Evolutionary conservation across 306 rosid species (phyloP), one percentile per base, ranked within the genome.

Genomic region (Quercus engelmannii): DNA sequence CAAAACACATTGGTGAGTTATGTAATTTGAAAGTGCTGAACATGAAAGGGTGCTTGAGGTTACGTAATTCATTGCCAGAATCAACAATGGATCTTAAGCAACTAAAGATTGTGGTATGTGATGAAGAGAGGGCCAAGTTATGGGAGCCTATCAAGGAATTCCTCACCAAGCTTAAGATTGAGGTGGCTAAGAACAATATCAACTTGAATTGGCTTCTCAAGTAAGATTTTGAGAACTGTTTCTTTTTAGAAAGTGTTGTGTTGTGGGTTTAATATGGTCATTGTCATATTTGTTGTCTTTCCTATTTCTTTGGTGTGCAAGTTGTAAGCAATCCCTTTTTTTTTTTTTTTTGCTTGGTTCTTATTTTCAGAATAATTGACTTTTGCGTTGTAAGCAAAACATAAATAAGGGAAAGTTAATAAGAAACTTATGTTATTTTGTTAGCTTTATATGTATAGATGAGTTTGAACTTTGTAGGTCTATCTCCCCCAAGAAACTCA

Each of bases 81-180:
- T 84, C 94, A 6, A 31, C 87, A 28, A 35, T 58, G 62, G 76
- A 85, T 8, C 86, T 93, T 55, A 41, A 19, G 25, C 57, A 58
- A 21, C 75, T 91, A 61, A 57, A 65, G 78, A 72, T 69, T 43
- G 89, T 93, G 77, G 43, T 86, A 2, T 91, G 94, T 79, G 94
- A 93, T 58, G 85, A 84, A 76, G 92, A 88, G 70, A 72, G n/a
- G 8, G 76, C 41, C 74, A 51, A 17, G 64, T 70, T 76, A 70
- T 76, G 86, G 89, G 82, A 86, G 78, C 71, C 33, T 62, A 61
- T 26, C 55, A 70, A 0, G 23, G 6, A 30, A 72, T 63, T 63
- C 43, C 69, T 56, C 58, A 20, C 28, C 28, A 52, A 58, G 78
- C 78, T 64, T 11, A 58, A 3, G 7, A 1, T 87, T 3, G 80